Evolutionary conservation across 495 filamentous ascomycete genomes (phyloP).

Genomic region (Aspergillus hancockii): DNA sequence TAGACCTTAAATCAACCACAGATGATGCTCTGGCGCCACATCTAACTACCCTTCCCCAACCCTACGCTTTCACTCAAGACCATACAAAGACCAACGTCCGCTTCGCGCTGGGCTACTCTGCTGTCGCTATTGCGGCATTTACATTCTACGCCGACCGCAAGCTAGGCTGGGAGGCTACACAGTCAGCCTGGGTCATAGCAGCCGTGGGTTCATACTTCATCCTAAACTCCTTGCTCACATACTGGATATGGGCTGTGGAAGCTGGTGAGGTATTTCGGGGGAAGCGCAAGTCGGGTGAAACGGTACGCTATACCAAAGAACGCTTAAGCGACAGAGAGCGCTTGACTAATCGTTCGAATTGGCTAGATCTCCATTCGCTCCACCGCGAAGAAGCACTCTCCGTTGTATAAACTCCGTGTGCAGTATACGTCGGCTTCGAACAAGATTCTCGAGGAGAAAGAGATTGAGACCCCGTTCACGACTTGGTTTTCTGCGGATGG

Average conservation of each 20-base stretch:
- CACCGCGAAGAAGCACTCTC: constrained; percentile 71
- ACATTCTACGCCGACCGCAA: constrained; percentile 92
- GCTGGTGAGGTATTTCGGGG: constrained; percentile 79
- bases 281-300: constrained; percentile 53
- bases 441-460: constrained; percentile 47
- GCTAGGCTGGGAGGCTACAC: constrained; percentile 82
- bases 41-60: constrained; percentile 68
- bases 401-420: constrained; percentile 74
- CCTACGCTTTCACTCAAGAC: constrained; percentile 71
- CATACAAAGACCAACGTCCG: constrained; percentile 81
- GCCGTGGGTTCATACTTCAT: constrained; percentile 79
- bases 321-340: background rate
- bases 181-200: constrained; percentile 64
- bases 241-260: constrained; percentile 87
- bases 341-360: constrained; percentile 6
- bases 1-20: constrained; percentile 94
- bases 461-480: constrained; percentile 70
- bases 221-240: constrained; percentile 76
- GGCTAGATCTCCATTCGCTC: constrained; percentile 66
- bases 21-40: constrained; percentile 95
- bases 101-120: constrained; percentile 77
- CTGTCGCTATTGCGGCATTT: constrained; percentile 74
- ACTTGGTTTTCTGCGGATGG: constrained; percentile 85
- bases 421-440: constrained; percentile 49
- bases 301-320: constrained; percentile 38